Evolutionary conservation across 768 basidiomycete species (phyloP), one percentile per base, ranked within the genome.

Genomic region (Lanmaoa rubissima): DNA sequence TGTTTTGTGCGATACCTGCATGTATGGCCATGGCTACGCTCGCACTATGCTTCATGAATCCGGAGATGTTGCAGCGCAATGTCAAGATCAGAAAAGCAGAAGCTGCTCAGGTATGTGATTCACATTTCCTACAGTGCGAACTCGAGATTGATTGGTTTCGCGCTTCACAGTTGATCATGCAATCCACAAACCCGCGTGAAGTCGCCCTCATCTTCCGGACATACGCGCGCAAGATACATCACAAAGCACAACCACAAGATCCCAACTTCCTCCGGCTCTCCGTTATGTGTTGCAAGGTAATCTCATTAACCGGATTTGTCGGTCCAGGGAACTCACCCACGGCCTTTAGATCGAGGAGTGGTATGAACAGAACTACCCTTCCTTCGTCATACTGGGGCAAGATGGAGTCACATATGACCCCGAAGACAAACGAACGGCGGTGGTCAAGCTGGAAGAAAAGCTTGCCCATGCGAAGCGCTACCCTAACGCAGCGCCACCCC

Each of bases 11-110:
- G 0, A 90, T 98, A 56, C 96, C 96, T 7, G 90, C 87, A 17
- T 82, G 87, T 13, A 98, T 98, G 95, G 94, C 96, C 0, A 88
- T 99, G 61, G 95, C 96, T 11, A 98, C 96, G 9, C 80, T 99
- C 21, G 83, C 87, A 48, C 73, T 92, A 45, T 96, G 94, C 72
- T 98, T 94, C 76, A 94, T 92, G 91, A 98, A 98, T 74, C 82
- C 83, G 9, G 76, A 76, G 9, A 89, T 98, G 81, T 85, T 98
- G 73, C 81, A 88, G 61, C 74, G 81, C 65, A 95, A 97, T 69
- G 86, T 97, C 69, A 98, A 99, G 76, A 99, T 99, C 59, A 83
- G 95, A 56, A 94, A 94, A 69, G 94, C 93, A 1, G 83, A 87
- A 61, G 94, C 96, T 45, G 93, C 94, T 2, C 65, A 75, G 62